Conservation (phyloP, 768 basidiomycete genomes). For the Hypsizygus marmoreus region DNA sequence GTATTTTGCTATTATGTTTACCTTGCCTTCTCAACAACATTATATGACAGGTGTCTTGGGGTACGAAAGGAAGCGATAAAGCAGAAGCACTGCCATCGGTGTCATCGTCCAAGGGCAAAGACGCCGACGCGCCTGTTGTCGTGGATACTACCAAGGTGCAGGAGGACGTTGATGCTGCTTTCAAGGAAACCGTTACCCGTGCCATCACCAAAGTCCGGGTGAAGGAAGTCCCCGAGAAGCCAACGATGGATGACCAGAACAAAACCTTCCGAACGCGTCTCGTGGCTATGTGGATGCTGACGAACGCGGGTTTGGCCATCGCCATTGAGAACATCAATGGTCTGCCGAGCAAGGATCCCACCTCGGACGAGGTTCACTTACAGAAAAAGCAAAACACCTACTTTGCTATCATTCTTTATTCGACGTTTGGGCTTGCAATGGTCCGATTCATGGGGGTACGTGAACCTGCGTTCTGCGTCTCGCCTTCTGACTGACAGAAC, state of each 20-base stretch:
- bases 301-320: constrained; percentile 70
- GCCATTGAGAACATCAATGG: constrained; percentile 79
- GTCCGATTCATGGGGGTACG: constrained; percentile 79
- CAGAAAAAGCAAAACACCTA: constrained; percentile 53
- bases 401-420: constrained; percentile 78
- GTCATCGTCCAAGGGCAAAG: constrained; percentile 80
- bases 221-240: constrained; percentile 72
- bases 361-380: constrained; percentile 42
- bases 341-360: constrained; percentile 38
- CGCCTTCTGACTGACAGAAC: neutral
- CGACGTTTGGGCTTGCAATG: constrained; percentile 71
- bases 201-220: constrained; percentile 75
- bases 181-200: constrained; percentile 89
- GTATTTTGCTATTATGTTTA: constrained; percentile 19
- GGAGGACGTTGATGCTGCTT: constrained; percentile 87
- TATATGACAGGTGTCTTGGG: constrained; percentile 87
- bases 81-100: constrained; percentile 90
- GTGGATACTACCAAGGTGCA: constrained; percentile 83
- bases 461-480: constrained; percentile 15
- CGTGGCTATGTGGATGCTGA: constrained; percentile 78
- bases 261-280: constrained; percentile 91
- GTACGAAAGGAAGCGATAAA: constrained; percentile 94
- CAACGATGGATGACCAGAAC: constrained; percentile 86
- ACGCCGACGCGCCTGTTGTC: constrained; percentile 74
- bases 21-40: constrained; percentile 4